Conservation (phyloP, 2,329 filamentous ascomycete species). For the Neofusicoccum laricinum region DNA sequence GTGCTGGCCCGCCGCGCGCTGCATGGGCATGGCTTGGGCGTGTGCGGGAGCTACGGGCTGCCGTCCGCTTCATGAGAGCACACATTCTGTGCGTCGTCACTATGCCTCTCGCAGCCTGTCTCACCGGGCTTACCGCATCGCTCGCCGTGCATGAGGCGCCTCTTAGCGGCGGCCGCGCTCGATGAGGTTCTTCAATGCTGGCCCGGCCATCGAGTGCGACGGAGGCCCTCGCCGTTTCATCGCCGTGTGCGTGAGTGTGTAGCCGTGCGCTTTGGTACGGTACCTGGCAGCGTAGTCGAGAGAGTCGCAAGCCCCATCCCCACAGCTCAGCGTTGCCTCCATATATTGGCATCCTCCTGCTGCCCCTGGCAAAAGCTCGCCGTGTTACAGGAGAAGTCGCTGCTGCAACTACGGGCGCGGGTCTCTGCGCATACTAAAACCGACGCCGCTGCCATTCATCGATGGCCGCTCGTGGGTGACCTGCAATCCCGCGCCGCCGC, state of each 20-base stretch:
- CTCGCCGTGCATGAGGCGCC: slow-evolving; percentile 38
- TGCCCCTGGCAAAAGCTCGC: slow-evolving; percentile 32
- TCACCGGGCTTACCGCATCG: slow-evolving; percentile 35
- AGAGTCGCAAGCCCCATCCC: slow-evolving; percentile 32
- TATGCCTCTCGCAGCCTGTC: slow-evolving; percentile 30
- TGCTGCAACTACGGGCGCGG: slow-evolving; percentile 32
- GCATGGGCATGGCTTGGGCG: background rate
- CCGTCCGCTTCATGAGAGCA: background rate
- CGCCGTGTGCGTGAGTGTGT: slow-evolving; percentile 33
- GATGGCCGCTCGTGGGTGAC: slow-evolving; percentile 33
- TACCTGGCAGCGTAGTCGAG: slow-evolving; percentile 36
- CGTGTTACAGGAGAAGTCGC: slow-evolving; percentile 36
- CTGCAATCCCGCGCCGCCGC: slow-evolving; percentile 29
- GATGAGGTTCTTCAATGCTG: slow-evolving; percentile 30
- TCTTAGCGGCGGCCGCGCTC: slow-evolving; percentile 34
- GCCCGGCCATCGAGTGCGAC: slow-evolving; percentile 30
- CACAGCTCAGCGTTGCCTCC: slow-evolving; percentile 28
- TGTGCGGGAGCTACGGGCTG: background rate
- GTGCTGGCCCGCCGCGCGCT: background rate
- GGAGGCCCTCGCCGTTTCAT: slow-evolving; percentile 34
- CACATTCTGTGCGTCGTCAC: slow-evolving; percentile 31
- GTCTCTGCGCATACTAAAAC: slow-evolving; percentile 37
- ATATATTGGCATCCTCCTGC: slow-evolving; percentile 34
- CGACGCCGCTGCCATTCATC: slow-evolving; percentile 28
- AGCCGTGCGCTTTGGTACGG: slow-evolving; percentile 38